Base-by-base conservation (phyloP, 768 basidiomycete genomes). In the Tulasnella sp. region DNA sequence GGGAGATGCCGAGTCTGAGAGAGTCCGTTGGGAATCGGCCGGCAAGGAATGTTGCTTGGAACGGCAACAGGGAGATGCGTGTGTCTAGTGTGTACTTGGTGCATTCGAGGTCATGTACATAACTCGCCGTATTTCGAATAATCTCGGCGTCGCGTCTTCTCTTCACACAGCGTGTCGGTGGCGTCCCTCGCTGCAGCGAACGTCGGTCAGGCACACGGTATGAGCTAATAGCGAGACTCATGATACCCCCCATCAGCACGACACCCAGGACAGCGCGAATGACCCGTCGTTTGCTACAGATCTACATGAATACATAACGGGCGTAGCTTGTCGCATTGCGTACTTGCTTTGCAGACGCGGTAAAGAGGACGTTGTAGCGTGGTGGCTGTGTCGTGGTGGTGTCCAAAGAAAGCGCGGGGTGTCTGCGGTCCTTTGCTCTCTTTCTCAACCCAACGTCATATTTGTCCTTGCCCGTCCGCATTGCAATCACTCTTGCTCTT, bases 131-230 rank as follows among this genome's bases (percentile, higher is more conserved):
- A n/a, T 68, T 34, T 5, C n/a, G 62, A 68, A 16, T 27, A 68
- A 10, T 18, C 62, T 68, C 18, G 58, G 58, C 24, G n/a, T 14
- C 58, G 58, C 27, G 62, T 2, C 44, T 44, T 68, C 62, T 52
- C 62, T 68, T 68, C 34, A 68, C 62, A 36, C 62, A 68, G 62
- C 62, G 62, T 68, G 62, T 68, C 62, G 27, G 62, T 68, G 62
- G 62, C 62, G 62, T 52, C 52, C 52, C 52, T 52, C 52, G 21
- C 52, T 7, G 21, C n/a, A 52, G 52, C 52, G 52, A 24, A 52
- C 52, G 52, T 68, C 62, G 62, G 62, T 6, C 62, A 68, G 62
- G 62, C 62, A 68, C 62, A 19, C 18, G 21, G 31, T 68, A 36
- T 36, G 27, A 24, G 78, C 78, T 24, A n/a, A 68, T 16, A 34